These are phyloP conservation scores for Bryoerythrophyllum caledonicum DNA, from an alignment of 225 moss, liverwort and hornwort genomes.

Conservation along the genomic window DNA sequence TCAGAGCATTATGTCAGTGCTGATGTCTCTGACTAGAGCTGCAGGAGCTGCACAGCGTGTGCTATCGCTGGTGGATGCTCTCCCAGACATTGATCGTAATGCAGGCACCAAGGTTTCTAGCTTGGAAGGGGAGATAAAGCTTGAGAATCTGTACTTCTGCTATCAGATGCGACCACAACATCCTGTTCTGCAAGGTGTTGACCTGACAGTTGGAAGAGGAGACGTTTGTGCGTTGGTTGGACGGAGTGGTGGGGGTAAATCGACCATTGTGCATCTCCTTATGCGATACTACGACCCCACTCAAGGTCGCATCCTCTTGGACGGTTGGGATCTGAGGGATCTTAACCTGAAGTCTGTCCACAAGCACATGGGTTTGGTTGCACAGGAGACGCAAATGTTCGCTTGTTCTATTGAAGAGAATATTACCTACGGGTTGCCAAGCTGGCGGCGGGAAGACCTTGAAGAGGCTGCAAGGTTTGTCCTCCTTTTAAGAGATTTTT, in stretches of 20 bases:
- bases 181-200: conserved; percentile 80
- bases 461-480: conserved; percentile 78
- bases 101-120: conserved; percentile 76
- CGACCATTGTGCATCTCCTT: conserved; percentile 94
- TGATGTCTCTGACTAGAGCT: conserved; percentile 97
- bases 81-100: conserved; percentile 96
- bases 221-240: conserved; percentile 96
- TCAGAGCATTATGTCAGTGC: conserved; percentile 95
- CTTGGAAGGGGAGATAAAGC: conserved; percentile 84
- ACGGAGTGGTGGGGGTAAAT: conserved; percentile 96
- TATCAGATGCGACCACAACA: conserved; percentile 98
- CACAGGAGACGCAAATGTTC: conserved; percentile 99
- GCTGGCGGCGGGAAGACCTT: conserved; percentile 63
- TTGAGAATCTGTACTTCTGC: conserved; percentile 74
- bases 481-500: neutral
- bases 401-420: conserved; percentile 98
- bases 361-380: conserved; percentile 97
- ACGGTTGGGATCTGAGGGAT: conserved; percentile 86
- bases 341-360: conserved; percentile 93
- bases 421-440: conserved; percentile 82
- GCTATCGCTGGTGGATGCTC: conserved; percentile 91
- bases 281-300: conserved; percentile 98
- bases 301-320: conserved; percentile 72
- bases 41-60: conserved; percentile 99
- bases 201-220: conserved; percentile 73